These are phyloP conservation scores for Podospora fimiseda DNA, from an alignment of 495 filamentous ascomycete species.

Conservation along the genomic window DNA sequence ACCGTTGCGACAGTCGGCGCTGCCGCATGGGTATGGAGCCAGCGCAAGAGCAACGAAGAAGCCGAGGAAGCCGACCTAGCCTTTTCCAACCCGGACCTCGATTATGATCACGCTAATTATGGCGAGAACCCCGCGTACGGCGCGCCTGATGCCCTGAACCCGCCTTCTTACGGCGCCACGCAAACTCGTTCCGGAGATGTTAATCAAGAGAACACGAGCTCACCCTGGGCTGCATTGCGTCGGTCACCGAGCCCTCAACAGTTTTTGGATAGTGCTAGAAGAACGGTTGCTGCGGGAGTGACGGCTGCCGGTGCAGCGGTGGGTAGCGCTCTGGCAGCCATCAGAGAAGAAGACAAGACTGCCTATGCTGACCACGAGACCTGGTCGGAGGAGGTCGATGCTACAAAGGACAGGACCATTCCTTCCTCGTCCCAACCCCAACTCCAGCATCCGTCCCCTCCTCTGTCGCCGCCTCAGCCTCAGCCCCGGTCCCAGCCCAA, in stretches of 20 bases:
- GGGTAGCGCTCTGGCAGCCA: conserved; percentile 72
- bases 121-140: conserved; percentile 51
- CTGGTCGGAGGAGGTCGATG: conserved; percentile 75
- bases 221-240: conserved; percentile 63
- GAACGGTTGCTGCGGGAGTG: conserved; percentile 68
- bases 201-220: conserved; percentile 30
- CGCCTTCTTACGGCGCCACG: conserved; percentile 32
- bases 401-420: conserved; percentile 32
- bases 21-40: conserved; percentile 89
- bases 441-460: neutral
- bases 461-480: conserved; percentile 4
- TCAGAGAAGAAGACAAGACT: conserved; percentile 73
- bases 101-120: conserved; percentile 45
- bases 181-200: conserved; percentile 31
- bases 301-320: conserved; percentile 77
- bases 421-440: conserved; percentile 17
- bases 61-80: conserved; percentile 54
- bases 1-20: conserved; percentile 77
- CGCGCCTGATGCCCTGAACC: conserved; percentile 31
- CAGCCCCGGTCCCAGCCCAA: neutral
- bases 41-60: conserved; percentile 51
- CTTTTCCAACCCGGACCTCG: conserved; percentile 35
- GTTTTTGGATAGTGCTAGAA: conserved; percentile 71
- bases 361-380: conserved; percentile 76
- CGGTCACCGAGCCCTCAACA: conserved; percentile 87